Percentiles rank a stretch among this genome's conserved stretches.
These are phyloP conservation scores for Metschnikowia aberdeeniae DNA, from an alignment of 805 yeast species.

Conservation along the genomic window DNA sequence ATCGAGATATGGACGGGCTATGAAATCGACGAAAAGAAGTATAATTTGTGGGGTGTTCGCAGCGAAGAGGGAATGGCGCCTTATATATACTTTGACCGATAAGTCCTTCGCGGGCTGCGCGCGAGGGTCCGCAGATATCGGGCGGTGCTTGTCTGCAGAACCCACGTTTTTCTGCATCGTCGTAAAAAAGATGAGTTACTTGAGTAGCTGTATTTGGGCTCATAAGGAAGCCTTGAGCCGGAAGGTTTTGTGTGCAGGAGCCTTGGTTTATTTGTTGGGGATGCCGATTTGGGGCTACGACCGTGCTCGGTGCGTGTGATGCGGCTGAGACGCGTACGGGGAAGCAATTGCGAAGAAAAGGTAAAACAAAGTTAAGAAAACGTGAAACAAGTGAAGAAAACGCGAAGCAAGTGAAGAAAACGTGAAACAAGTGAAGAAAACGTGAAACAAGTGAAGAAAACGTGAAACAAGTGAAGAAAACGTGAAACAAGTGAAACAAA, in stretches of 20 bases:
- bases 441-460: no score
- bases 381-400: no score
- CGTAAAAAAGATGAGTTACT: no score
- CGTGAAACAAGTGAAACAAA: no score
- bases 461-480: no score
- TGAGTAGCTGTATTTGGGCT: no score
- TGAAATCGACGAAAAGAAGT: background rate
- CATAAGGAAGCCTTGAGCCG: background rate
- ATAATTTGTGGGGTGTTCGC: background rate
- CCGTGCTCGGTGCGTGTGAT: background rate
- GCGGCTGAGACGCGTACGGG: background rate
- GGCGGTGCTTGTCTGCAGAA: background rate
- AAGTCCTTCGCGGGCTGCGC: constrained; percentile 7
- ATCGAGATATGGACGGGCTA: background rate
- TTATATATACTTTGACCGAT: constrained; percentile 9
- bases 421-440: no score
- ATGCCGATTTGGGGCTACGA: background rate
- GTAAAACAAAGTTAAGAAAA: no score
- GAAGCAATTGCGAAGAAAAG: no score
- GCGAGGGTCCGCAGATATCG: constrained; percentile 12
- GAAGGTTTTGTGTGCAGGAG: background rate
- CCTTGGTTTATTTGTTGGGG: background rate
- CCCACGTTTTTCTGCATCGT: background rate
- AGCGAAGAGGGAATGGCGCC: background rate
- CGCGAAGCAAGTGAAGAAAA: no score